These are phyloP conservation scores for Trichoderma cornu-damae DNA, from an alignment of 2,329 filamentous ascomycete genomes.

Conservation along the genomic window DNA sequence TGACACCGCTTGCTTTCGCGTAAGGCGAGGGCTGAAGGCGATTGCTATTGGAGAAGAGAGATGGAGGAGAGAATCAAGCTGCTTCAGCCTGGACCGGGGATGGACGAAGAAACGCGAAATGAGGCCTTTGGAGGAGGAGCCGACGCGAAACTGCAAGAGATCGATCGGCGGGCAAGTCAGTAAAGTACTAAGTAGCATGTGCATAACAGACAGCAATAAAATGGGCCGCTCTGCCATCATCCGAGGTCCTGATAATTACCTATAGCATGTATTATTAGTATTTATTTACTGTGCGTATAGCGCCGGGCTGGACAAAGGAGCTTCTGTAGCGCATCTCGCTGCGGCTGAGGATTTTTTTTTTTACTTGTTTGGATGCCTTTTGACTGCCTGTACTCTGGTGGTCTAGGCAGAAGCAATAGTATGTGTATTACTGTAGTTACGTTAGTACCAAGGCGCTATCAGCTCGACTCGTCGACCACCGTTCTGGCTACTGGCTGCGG, in stretches of 20 bases:
- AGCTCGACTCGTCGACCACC: neutral
- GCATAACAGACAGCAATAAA: no score
- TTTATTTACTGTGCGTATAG: no score
- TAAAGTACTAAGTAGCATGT: no score
- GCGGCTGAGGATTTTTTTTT: neutral
- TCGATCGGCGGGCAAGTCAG: slow-evolving; percentile 18
- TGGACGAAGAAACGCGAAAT: neutral
- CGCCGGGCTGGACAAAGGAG: neutral
- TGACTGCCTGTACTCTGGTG: neutral
- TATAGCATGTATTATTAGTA: no score
- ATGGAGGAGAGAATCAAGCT: neutral
- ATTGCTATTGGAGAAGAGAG: no score
- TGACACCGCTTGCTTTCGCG: no score
- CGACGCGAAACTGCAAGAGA: slow-evolving; percentile 14
- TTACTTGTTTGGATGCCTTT: neutral
- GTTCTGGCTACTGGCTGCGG: neutral
- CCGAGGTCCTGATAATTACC: neutral
- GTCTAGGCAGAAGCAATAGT: no score
- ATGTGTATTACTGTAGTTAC: no score
- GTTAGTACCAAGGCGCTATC: no score
- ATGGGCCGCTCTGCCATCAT: neutral
- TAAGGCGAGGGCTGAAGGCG: no score
- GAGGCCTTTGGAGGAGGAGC: neutral
- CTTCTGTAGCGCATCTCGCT: neutral
- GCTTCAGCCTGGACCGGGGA: neutral